Percentiles rank a stretch among this genome's conserved stretches.
Conservation (phyloP, 768 basidiomycete species). For the Thelephora ganbajun region DNA sequence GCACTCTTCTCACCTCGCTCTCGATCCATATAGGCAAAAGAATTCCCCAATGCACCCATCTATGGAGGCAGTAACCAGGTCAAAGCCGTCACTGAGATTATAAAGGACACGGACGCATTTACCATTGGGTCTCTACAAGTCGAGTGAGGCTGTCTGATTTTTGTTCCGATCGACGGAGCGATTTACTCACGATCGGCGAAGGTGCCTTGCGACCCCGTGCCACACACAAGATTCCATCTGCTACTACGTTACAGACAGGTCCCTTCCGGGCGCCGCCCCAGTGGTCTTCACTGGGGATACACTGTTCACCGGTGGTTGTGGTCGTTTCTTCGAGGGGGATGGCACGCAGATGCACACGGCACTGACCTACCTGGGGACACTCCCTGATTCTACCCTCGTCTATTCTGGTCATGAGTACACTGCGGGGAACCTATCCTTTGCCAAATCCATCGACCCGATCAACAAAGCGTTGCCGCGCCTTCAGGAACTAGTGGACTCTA, state of each 20-base stretch:
- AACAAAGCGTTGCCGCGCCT: slow-evolving; percentile 52
- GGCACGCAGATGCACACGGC: slow-evolving; percentile 72
- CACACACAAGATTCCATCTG: slow-evolving; percentile 97
- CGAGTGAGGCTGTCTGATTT: slow-evolving; percentile 26
- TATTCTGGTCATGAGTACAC: slow-evolving; percentile 95
- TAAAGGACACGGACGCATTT: slow-evolving; percentile 76
- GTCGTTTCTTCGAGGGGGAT: slow-evolving; percentile 88
- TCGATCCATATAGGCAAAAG: slow-evolving; percentile 20
- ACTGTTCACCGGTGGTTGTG: slow-evolving; percentile 79
- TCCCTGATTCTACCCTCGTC: slow-evolving; percentile 70
- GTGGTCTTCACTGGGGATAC: slow-evolving; percentile 93
- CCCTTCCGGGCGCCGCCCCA: slow-evolving; percentile 27
- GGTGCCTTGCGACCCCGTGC: slow-evolving; percentile 80
- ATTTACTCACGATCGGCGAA: slow-evolving; percentile 13
- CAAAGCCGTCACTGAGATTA: slow-evolving; percentile 51
- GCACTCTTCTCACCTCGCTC: background rate
- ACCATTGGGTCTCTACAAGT: slow-evolving; percentile 51
- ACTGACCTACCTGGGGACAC: slow-evolving; percentile 48
- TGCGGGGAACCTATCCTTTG: slow-evolving; percentile 58
- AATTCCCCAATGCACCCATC: slow-evolving; percentile 32
- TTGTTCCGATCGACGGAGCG: background rate
- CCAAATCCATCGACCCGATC: slow-evolving; percentile 42
- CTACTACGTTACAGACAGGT: slow-evolving; percentile 47
- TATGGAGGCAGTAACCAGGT: slow-evolving; percentile 75
- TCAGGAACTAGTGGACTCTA: slow-evolving; percentile 37